phyloP scores from a whole-genome alignment of 768 basidiomycete genomes.

The Saitozyma sp. region DNA sequence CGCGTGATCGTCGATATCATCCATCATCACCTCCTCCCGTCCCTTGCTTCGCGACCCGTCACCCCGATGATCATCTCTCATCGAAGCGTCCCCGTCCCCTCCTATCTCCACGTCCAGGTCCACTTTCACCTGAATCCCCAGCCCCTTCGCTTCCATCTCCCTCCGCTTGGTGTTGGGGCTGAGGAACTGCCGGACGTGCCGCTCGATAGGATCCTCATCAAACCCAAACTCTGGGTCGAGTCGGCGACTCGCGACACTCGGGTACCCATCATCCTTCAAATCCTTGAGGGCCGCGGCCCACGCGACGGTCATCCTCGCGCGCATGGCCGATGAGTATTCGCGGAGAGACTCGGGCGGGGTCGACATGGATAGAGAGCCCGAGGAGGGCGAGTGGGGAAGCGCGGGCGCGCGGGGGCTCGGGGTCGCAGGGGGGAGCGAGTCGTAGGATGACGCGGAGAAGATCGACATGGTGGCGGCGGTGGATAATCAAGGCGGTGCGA shows the following conservation, averaged over 20 bases:
- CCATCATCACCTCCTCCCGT: too few relatives aligned
- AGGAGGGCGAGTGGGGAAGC: not conserved
- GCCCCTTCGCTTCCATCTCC: not conserved
- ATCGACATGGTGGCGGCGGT: not conserved
- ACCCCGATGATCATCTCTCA: too few relatives aligned
- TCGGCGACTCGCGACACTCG: slow-evolving; percentile 16
- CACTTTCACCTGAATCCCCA: not conserved
- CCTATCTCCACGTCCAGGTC: not conserved
- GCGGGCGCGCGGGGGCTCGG: slow-evolving; percentile 3
- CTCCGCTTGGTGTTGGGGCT: slow-evolving; percentile 11
- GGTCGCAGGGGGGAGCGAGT: slow-evolving; percentile 1
- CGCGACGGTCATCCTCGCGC: slow-evolving; percentile 17
- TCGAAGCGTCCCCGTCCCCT: too few relatives aligned
- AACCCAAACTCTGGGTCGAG: slow-evolving; percentile 8
- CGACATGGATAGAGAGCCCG: slow-evolving; percentile 2
- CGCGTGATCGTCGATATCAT: too few relatives aligned
- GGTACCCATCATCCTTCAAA: slow-evolving; percentile 18
- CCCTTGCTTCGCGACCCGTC: too few relatives aligned
- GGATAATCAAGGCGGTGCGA: too few relatives aligned
- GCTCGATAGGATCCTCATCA: slow-evolving; percentile 33
- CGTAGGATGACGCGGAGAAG: slow-evolving; percentile 9
- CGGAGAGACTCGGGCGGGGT: slow-evolving; percentile 28
- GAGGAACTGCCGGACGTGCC: slow-evolving; percentile 22
- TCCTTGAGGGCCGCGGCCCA: slow-evolving; percentile 31
- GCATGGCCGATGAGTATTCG: slow-evolving; percentile 28